A percentile compares a stretch with the other conserved stretches of the same genome.
phyloP scores from a whole-genome alignment of 2,329 filamentous ascomycete species.

The Furcasterigmium sp. region DNA sequence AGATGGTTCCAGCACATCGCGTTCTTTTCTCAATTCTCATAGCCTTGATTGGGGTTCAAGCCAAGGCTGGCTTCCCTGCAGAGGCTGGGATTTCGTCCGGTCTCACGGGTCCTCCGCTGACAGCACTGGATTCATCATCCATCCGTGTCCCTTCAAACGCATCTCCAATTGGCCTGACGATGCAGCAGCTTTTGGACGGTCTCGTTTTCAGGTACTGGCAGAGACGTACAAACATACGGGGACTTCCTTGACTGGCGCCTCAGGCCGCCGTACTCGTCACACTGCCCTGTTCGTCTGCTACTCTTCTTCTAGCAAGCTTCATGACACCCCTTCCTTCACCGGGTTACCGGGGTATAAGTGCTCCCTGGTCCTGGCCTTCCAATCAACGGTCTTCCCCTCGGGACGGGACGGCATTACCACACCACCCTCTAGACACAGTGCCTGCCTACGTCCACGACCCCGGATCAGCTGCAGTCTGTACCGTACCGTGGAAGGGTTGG shows the following conservation, averaged over 20 bases:
- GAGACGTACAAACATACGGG: not conserved
- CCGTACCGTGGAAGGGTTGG: not conserved
- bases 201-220: no score
- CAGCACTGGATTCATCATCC: no score
- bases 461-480: conserved; percentile 2
- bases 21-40: not conserved
- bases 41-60: not conserved
- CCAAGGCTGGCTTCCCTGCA: no score
- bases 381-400: conserved; percentile 1
- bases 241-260: not conserved
- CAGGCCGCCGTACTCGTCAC: not conserved
- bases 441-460: not conserved
- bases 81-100: no score
- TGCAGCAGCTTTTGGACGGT: no score
- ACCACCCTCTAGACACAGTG: conserved; percentile 1
- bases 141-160: no score
- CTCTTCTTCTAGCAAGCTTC: not conserved
- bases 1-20: not conserved
- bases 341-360: not conserved
- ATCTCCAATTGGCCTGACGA: no score
- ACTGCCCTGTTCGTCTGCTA: not conserved
- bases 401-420: not conserved
- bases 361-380: not conserved
- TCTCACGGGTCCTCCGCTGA: no score
- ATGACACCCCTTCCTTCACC: not conserved